phyloP scores from a whole-genome alignment of 2,329 filamentous ascomycete genomes.

The Pseudogymnoascus sp. region DNA sequence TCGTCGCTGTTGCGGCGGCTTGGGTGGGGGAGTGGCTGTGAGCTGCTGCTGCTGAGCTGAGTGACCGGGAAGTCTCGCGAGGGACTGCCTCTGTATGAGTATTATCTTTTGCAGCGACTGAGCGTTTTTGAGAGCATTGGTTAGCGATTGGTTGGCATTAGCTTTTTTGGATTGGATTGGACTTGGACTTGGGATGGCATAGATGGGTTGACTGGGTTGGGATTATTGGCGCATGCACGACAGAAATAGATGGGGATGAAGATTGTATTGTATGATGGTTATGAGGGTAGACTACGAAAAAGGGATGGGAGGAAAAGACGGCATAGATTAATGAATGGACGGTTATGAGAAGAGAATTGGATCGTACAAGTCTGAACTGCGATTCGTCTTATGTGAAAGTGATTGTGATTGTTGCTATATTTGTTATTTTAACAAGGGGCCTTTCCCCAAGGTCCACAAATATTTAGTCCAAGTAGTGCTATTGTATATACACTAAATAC shows the following conservation, averaged over 20 bases:
- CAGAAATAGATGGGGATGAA: not conserved
- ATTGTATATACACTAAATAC: too few species aligned
- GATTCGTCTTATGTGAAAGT: not conserved
- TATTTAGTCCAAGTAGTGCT: too few species aligned
- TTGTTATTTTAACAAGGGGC: not conserved
- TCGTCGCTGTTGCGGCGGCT: not conserved
- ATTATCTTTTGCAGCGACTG: not conserved
- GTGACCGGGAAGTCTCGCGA: too few species aligned
- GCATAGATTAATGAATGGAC: not conserved
- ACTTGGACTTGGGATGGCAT: too few species aligned
- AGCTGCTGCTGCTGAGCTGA: not conserved
- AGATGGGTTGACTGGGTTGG: not conserved
- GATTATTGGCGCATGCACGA: not conserved
- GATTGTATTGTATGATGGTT: not conserved
- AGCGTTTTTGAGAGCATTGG: slow-evolving; percentile 1
- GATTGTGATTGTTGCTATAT: not conserved
- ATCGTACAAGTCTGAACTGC: not conserved
- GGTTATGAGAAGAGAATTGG: not conserved
- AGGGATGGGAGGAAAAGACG: not conserved
- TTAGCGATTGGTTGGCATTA: slow-evolving; percentile 2
- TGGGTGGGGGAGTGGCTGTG: not conserved
- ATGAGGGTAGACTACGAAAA: not conserved
- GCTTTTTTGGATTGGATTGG: not conserved
- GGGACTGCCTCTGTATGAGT: not conserved
- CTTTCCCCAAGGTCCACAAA: not conserved